Evolutionary conservation across 2,329 filamentous ascomycete genomes (phyloP), one percentile per base, ranked within the genome.

Genomic region (Cadophora sp.): DNA sequence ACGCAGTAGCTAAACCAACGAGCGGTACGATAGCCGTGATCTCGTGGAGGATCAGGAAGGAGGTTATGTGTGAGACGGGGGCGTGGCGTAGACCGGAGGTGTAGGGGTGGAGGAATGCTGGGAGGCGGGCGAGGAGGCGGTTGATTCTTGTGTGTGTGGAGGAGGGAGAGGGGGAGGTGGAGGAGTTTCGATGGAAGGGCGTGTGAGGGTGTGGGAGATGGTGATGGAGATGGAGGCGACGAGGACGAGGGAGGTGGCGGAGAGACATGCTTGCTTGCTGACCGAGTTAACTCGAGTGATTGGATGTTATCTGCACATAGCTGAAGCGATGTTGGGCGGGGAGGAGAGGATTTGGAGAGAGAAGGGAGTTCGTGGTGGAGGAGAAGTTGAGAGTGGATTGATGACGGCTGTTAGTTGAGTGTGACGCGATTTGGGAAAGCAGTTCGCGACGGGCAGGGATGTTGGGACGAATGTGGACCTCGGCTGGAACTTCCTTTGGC

Each of bases 41-140:
- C 80, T 99, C 96, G 82, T 99, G 96, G 0, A 99, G 85, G 48
- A 97, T 83, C 12, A 98, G 83, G 79, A 99, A 99, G 0, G 95
- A 90, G 1, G 91, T 88, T 51, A 97, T 84, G 80, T 97, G 93
- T 0, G 92, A 92, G 55, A 94, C 80, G 0, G 96, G 96, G 0
- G 94, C 94, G 65, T 86, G 84, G 67, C 90, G 87, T 3, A 99
- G 87, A 0, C 89, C 88, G 0, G 82, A 80, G 0, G 92, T 90
- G 81, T 94, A 92, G 63, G 83, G 85, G 67, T 87, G 91, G 14
- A 97, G 84, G 69, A 89, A 90, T 4, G 77, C 81, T 2, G 93
- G 93, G 46, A 78, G 69, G 7, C 74, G 75, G 29, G 64, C n/a
- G 27, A 76, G 71, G 37, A 77, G 26, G n/a, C 69, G 67, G 50